Evolutionary conservation across 306 rosid species (phyloP).

Genomic region (Rosa lucieae): DNA sequence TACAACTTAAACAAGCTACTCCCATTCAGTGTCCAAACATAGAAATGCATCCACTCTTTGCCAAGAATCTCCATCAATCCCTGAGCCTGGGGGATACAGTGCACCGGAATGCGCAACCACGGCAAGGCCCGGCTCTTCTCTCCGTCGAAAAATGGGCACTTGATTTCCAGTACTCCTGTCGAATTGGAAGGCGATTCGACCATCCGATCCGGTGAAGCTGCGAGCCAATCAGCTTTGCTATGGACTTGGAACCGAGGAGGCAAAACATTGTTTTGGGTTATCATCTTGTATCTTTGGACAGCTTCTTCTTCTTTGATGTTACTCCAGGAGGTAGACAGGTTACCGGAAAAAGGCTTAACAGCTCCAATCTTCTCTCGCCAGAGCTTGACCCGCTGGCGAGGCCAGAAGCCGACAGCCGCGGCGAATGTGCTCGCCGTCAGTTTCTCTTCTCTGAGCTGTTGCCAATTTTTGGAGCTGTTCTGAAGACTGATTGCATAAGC

Average conservation of each 20-base stretch:
- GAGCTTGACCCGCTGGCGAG: constrained; percentile 51
- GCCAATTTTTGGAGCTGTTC: constrained; percentile 79
- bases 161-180: constrained; percentile 65
- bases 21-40: constrained; percentile 75
- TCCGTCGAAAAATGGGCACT: constrained; percentile 64
- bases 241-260: constrained; percentile 70
- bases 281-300: constrained; percentile 64
- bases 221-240: constrained; percentile 53
- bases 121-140: constrained; percentile 56
- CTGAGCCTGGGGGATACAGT: constrained; percentile 75
- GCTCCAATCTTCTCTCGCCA: constrained; percentile 81
- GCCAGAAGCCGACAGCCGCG: constrained; percentile 78
- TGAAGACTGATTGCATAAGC: constrained; percentile 53
- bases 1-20: constrained; percentile 65
- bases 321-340: constrained; percentile 73
- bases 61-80: constrained; percentile 81
- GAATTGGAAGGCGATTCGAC: constrained; percentile 34
- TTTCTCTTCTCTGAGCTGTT: constrained; percentile 50
- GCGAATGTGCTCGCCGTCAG: constrained; percentile 82
- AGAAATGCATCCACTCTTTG: constrained; percentile 79
- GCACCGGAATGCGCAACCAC: constrained; percentile 58
- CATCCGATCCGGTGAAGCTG: constrained; percentile 75
- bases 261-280: constrained; percentile 58
- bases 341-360: constrained; percentile 65
- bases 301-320: constrained; percentile 81